phyloP scores from a whole-genome alignment of 176 grass and related monocot genomes.

The Aechmea fasciata region DNA sequence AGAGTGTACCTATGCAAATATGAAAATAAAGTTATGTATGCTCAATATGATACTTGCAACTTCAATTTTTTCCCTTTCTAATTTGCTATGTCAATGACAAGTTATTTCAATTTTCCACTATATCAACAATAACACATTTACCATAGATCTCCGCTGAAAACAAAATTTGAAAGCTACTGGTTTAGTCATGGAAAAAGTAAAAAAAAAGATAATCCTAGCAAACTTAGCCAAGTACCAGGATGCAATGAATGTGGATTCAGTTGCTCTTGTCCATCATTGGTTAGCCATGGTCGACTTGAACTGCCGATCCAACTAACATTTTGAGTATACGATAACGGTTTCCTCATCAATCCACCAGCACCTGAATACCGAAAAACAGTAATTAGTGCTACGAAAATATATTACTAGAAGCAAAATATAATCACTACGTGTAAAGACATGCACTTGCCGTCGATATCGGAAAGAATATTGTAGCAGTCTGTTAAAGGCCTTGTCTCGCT shows the following conservation, averaged over 20 bases:
- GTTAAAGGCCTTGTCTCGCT: slow-evolving; percentile 13
- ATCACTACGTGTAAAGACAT: slow-evolving; percentile 3
- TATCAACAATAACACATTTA: no score
- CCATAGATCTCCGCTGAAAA: no score
- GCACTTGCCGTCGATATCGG: slow-evolving; percentile 21
- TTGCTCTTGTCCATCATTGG: slow-evolving; percentile 6
- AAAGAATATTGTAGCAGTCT: slow-evolving; percentile 10
- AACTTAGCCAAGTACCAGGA: slow-evolving; percentile 11
- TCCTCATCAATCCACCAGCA: slow-evolving; percentile 6
- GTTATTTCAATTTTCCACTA: no score
- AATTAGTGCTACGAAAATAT: not conserved
- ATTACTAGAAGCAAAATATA: not conserved
- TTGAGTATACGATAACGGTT: slow-evolving; percentile 13
- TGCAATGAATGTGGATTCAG: slow-evolving; percentile 6
- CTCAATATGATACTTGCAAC: no score
- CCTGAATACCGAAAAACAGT: slow-evolving; percentile 17
- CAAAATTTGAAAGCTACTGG: no score
- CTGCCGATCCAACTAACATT: slow-evolving; percentile 32
- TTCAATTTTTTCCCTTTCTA: no score
- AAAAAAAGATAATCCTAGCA: not conserved
- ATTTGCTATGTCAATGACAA: no score
- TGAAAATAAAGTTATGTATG: no score
- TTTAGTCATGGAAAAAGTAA: no score
- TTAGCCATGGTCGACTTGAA: slow-evolving; percentile 27
- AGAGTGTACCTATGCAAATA: no score